Evolutionary conservation across 768 basidiomycete species (phyloP).

Genomic region (Leccinum fibrillosum): DNA sequence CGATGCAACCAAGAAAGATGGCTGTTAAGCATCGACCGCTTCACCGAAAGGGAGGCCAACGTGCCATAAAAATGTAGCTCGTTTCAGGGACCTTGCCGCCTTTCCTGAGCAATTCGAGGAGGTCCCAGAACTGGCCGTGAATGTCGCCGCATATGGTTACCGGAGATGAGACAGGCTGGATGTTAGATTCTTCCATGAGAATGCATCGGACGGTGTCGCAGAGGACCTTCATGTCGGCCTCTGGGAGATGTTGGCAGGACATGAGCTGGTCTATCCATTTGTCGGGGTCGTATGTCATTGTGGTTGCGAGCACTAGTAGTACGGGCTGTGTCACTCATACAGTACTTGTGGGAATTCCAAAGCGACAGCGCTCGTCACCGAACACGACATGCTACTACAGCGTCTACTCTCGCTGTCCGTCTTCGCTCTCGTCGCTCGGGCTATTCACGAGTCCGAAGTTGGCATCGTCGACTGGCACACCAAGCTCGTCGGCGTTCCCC

Average conservation of each 20-base stretch:
- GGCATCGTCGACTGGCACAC: constrained; percentile 90
- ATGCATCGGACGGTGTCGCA: constrained; percentile 88
- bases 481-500: constrained; percentile 68
- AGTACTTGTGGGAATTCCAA: constrained; percentile 15
- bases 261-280: constrained; percentile 89
- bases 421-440: constrained; percentile 32
- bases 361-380: not conserved
- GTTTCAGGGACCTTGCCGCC: constrained; percentile 84
- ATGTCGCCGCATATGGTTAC: constrained; percentile 97
- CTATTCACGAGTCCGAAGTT: constrained; percentile 70
- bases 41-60: constrained; percentile 44
- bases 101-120: constrained; percentile 83
- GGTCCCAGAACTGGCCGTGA: constrained; percentile 97
- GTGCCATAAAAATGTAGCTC: constrained; percentile 95
- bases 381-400: constrained; percentile 7
- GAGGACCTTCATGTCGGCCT: constrained; percentile 89
- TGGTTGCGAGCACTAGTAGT: not conserved
- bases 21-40: constrained; percentile 26
- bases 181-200: constrained; percentile 95
- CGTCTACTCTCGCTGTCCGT: constrained; percentile 17
- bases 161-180: constrained; percentile 92
- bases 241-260: constrained; percentile 83
- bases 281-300: constrained; percentile 51
- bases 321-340: not conserved
- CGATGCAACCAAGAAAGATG: not conserved